phyloP scores from a whole-genome alignment of 2,329 filamentous ascomycete genomes.

The Endothia cerciana region DNA sequence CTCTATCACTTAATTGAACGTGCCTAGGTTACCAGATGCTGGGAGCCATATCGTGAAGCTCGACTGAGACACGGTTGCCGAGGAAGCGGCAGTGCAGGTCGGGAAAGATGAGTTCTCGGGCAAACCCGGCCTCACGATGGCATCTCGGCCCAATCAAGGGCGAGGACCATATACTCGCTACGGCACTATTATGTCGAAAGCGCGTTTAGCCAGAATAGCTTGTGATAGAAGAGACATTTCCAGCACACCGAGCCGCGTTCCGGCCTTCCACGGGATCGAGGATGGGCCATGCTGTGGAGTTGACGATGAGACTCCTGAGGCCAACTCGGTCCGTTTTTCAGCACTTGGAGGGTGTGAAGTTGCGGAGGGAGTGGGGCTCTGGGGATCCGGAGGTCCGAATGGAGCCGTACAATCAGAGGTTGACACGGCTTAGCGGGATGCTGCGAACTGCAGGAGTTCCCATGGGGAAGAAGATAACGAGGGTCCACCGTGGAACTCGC shows the following conservation, averaged over 20 bases:
- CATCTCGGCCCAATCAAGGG: slow-evolving; percentile 14
- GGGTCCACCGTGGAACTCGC: slow-evolving; percentile 12
- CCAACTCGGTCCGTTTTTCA: slow-evolving; percentile 28
- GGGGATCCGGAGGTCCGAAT: slow-evolving; percentile 25
- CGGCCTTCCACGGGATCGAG: slow-evolving; percentile 8
- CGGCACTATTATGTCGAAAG: slow-evolving; percentile 6
- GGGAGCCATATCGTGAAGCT: not conserved
- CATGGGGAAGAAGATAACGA: slow-evolving; percentile 16
- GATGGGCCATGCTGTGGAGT: slow-evolving; percentile 12
- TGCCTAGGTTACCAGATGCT: not conserved
- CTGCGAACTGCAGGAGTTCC: slow-evolving; percentile 25
- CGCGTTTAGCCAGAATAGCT: slow-evolving; percentile 18
- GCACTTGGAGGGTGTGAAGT: slow-evolving; percentile 25
- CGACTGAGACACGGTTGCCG: not conserved
- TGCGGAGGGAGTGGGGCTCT: slow-evolving; percentile 23
- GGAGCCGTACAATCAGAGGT: slow-evolving; percentile 22
- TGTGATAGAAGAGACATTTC: slow-evolving; percentile 5
- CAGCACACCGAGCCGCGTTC: slow-evolving; percentile 19
- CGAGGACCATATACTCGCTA: not conserved
- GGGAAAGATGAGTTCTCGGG: slow-evolving; percentile 18
- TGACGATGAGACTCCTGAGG: slow-evolving; percentile 12
- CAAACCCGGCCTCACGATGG: slow-evolving; percentile 21
- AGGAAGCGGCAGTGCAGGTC: slow-evolving; percentile 19
- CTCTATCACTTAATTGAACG: not conserved
- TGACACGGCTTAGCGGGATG: slow-evolving; percentile 20